Conservation (phyloP, 169 alveolate genomes). For the Miamiensis avidus region DNA sequence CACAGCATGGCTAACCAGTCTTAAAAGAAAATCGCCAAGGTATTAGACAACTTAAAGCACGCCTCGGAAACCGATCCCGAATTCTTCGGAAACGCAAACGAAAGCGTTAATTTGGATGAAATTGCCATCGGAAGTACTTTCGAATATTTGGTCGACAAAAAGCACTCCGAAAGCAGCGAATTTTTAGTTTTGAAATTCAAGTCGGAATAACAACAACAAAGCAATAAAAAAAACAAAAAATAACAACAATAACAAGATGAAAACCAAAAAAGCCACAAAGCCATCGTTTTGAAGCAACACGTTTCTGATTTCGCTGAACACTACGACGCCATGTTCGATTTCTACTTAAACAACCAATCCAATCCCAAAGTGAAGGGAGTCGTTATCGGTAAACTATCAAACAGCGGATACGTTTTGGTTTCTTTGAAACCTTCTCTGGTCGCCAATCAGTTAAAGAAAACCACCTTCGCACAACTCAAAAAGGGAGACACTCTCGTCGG, state of each 20-base stretch:
- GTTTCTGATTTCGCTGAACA: slow-evolving; percentile 6
- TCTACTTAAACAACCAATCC: neutral
- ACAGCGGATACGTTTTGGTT: neutral
- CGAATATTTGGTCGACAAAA: slow-evolving; percentile 13
- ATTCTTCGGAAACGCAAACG: slow-evolving; percentile 1
- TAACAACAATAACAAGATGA: too few relatives aligned
- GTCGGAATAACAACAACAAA: too few relatives aligned
- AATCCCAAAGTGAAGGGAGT: neutral
- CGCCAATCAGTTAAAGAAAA: neutral
- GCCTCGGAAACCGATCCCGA: neutral
- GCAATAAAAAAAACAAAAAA: too few relatives aligned
- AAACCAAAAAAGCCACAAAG: slow-evolving; percentile 9
- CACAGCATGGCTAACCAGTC: neutral
- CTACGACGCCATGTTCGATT: slow-evolving; percentile 5
- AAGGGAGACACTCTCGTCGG: neutral
- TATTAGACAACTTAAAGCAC: neutral
- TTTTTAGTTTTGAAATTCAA: neutral
- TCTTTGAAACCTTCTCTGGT: neutral
- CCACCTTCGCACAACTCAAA: neutral
- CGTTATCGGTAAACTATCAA: neutral
- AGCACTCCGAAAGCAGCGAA: neutral
- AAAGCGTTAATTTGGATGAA: neutral
- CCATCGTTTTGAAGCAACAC: slow-evolving; percentile 5
- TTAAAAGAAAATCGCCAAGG: neutral
- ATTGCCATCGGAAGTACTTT: neutral